phyloP scores from a whole-genome alignment of 179 eudicot genomes.

The Spergularia azorica region DNA sequence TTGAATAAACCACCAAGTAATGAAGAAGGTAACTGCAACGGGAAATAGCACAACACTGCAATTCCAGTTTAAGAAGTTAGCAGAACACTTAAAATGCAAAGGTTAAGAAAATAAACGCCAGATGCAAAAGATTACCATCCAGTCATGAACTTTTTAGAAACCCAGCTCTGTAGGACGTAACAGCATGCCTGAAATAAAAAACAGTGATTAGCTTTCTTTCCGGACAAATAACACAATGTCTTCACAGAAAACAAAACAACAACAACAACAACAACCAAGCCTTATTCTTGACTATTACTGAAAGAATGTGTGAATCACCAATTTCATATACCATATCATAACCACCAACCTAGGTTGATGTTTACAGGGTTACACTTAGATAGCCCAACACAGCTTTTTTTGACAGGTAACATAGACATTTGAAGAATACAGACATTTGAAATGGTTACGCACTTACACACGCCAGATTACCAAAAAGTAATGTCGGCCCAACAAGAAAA shows the following conservation, averaged over 20 bases:
- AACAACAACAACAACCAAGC: no score
- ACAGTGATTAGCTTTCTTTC: neutral
- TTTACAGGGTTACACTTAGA: neutral
- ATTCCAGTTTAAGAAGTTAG: constrained; percentile 28
- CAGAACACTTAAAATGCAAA: constrained; percentile 6
- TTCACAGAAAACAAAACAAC: neutral
- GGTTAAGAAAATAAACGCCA: constrained; percentile 8
- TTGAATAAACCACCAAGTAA: constrained; percentile 95
- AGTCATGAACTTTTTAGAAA: constrained; percentile 70
- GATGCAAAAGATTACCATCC: constrained; percentile 53
- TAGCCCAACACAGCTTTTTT: neutral
- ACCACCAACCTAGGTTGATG: neutral
- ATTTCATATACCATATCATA: neutral
- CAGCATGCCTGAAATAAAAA: constrained; percentile 53
- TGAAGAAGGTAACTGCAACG: constrained; percentile 83
- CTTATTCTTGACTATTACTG: neutral
- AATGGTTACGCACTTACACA: neutral
- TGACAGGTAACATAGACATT: neutral
- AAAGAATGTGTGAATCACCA: neutral
- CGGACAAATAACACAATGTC: neutral
- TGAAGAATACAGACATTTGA: neutral
- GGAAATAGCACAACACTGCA: constrained; percentile 93
- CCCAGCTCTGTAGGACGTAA: constrained; percentile 72
- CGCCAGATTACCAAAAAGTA: neutral
- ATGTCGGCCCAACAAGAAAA: neutral